Percentiles rank a stretch among this genome's conserved stretches.
These are phyloP conservation scores for Podila clonocystis DNA, from an alignment of 192 early-diverging fungal species.

Conservation along the genomic window DNA sequence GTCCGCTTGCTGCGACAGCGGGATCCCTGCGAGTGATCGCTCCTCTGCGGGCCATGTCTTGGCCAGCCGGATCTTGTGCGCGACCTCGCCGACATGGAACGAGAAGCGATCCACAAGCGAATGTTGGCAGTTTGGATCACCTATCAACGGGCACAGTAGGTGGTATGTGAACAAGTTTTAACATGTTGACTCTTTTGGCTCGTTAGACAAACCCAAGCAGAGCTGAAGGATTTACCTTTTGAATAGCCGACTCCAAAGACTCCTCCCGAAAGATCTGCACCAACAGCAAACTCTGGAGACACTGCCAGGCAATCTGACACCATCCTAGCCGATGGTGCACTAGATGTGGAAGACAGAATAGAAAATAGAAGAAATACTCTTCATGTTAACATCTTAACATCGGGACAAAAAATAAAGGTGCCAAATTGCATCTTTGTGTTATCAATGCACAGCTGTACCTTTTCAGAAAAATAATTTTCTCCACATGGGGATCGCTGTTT, in stretches of 20 bases:
- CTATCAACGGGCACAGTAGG: not conserved
- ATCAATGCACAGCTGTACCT: slow-evolving; percentile 1
- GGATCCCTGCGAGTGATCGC: slow-evolving; percentile 20
- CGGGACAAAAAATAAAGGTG: not conserved
- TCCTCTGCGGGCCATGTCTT: slow-evolving; percentile 28
- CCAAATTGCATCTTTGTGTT: not conserved
- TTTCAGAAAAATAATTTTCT: slow-evolving; percentile 31
- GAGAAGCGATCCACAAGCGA: slow-evolving; percentile 40
- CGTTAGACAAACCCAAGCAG: not conserved
- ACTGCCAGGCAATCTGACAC: slow-evolving; percentile 41
- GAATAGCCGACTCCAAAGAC: slow-evolving; percentile 46
- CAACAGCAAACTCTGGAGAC: slow-evolving; percentile 32
- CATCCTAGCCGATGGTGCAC: slow-evolving; percentile 14
- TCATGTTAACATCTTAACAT: not conserved
- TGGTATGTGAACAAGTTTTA: not conserved
- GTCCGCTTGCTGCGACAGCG: slow-evolving; percentile 1
- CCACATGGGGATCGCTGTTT: slow-evolving; percentile 1
- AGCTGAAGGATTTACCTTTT: not conserved
- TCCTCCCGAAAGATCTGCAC: slow-evolving; percentile 24
- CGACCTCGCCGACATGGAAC: slow-evolving; percentile 32
- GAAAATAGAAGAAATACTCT: not conserved
- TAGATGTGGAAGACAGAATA: not conserved
- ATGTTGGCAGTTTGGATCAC: slow-evolving; percentile 21
- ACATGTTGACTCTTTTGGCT: not conserved
- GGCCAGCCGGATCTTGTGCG: slow-evolving; percentile 28